Evolutionary conservation across 768 basidiomycete species (phyloP).

Genomic region (Amyloporia xantha): DNA sequence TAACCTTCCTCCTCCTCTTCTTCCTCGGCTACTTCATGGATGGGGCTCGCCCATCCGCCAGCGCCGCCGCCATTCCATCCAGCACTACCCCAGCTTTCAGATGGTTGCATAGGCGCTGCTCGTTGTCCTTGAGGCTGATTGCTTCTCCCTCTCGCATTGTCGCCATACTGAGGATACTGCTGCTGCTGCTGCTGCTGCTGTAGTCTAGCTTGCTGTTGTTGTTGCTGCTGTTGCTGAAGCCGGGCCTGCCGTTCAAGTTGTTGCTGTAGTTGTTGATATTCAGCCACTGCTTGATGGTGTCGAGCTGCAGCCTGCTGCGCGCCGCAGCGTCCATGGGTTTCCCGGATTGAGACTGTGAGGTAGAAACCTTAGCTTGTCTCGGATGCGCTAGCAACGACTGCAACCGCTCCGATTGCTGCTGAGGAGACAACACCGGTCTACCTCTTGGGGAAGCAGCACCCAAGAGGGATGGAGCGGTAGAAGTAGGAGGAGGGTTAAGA

Average conservation of each 20-base stretch:
- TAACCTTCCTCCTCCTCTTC: conserved; percentile 11
- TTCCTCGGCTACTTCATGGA: conserved; percentile 11
- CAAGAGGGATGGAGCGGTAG: not conserved
- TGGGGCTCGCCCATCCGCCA: conserved; percentile 8
- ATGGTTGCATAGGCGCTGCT: conserved; percentile 12
- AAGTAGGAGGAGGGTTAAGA: not conserved
- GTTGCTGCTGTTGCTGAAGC: not conserved
- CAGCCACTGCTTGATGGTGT: conserved; percentile 5
- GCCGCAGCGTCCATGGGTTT: not conserved
- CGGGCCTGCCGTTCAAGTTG: not conserved
- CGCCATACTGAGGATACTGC: not conserved
- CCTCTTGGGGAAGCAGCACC: conserved; percentile 4
- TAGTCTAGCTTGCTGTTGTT: not conserved
- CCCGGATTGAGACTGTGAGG: conserved; percentile 12
- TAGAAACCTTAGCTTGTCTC: conserved; percentile 12
- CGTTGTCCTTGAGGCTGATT: conserved; percentile 2
- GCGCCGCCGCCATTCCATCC: conserved; percentile 7
- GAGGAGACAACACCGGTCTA: conserved; percentile 11
- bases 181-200: conserved; percentile 2
- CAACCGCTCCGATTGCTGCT: conserved; percentile 14
- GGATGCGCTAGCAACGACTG: conserved; percentile 13
- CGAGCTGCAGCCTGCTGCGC: not conserved
- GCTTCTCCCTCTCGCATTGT: not conserved
- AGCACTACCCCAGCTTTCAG: conserved; percentile 19
- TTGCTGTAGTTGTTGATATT: not conserved